Base-by-base conservation (phyloP, 2,329 filamentous ascomycete genomes). In the Sarocladiaceae sp. region DNA sequence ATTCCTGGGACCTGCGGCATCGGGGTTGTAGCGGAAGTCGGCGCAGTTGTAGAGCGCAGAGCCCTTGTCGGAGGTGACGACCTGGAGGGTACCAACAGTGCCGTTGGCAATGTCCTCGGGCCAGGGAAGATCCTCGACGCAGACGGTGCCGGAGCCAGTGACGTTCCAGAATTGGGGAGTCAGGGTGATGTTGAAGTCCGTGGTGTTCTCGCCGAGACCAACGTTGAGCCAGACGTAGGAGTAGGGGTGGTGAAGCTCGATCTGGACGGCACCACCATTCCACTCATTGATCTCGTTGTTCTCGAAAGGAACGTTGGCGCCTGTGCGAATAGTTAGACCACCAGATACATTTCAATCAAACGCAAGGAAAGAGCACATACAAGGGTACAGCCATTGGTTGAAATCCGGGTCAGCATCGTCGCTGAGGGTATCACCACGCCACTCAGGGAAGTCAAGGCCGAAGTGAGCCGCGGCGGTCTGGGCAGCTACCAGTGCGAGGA, bases 11-110 rank as follows among this genome's bases (percentile, higher is more conserved):
- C 70, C 64, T 17, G 75, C 71, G 4, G 79, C 73, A 11, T 71
- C 70, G 50, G 71, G 70, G 28, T 75, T 78, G 70, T 92, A 85
- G 23, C 80, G 84, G 58, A 91, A 80, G 60, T 92, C 87, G 62
- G 87, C 84, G 66, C 88, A 92, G 67, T 85, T 87, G 68, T 90
- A 91, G 28, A 91, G 70, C 15, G 86, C 83, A 35, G 74, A 76
- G 18, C 74, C 78, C 20, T 79, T 73, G 25, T 81, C 83, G 44
- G 82, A 73, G 3, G 82, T 85, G 31, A 90, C 77, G 50, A 91
- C 81, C 70, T 90, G 87, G 52, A 91, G 71, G 28, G 81, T 86
- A 13, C 78, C 87, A 46, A 79, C 74, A 57, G 78, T 76, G 37
- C 87, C 87, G 33, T 87, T 82, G 22, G 64, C 65, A 33, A 84